phyloP scores from a whole-genome alignment of 78 protist species.

The Polysphondylium violaceum region DNA sequence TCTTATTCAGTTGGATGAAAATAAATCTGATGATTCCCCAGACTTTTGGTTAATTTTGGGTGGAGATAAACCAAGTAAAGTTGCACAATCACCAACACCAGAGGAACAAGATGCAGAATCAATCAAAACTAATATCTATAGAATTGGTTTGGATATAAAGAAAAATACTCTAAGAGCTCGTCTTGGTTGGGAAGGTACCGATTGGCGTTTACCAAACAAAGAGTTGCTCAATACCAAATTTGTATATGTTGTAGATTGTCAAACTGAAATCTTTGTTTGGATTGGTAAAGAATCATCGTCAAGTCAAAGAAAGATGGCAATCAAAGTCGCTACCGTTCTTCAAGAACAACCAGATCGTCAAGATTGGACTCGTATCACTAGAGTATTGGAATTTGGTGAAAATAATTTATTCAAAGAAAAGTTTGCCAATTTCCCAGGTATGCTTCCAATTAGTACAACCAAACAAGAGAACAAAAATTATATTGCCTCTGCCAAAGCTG shows the following conservation, averaged over 20 bases:
- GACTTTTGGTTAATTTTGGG: conserved; percentile 76
- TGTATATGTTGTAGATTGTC: conserved; percentile 80
- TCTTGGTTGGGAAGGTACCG: conserved; percentile 74
- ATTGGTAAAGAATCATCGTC: conserved; percentile 79
- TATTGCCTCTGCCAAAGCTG: conserved; percentile 40
- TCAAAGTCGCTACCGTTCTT: conserved; percentile 50
- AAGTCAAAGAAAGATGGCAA: conserved; percentile 74
- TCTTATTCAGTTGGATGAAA: conserved; percentile 54
- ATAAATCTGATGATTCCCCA: conserved; percentile 16
- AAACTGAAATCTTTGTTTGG: conserved; percentile 77
- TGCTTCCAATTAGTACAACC: conserved; percentile 79
- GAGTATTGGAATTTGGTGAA: conserved; percentile 78
- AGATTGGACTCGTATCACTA: conserved; percentile 30
- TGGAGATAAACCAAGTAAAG: neutral
- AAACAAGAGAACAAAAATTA: conserved; percentile 35
- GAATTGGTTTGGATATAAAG: conserved; percentile 67
- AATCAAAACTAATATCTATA: conserved; percentile 38
- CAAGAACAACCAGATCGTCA: conserved; percentile 28
- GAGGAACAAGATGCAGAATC: conserved; percentile 74
- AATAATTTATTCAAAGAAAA: conserved; percentile 81
- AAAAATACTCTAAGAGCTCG: conserved; percentile 57
- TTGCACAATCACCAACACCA: conserved; percentile 29
- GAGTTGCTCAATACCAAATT: conserved; percentile 55
- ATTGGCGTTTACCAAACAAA: conserved; percentile 66
- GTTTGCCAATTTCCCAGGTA: conserved; percentile 81